These are phyloP conservation scores for Candida boidinii DNA, from an alignment of 805 yeast species.

Conservation along the genomic window DNA sequence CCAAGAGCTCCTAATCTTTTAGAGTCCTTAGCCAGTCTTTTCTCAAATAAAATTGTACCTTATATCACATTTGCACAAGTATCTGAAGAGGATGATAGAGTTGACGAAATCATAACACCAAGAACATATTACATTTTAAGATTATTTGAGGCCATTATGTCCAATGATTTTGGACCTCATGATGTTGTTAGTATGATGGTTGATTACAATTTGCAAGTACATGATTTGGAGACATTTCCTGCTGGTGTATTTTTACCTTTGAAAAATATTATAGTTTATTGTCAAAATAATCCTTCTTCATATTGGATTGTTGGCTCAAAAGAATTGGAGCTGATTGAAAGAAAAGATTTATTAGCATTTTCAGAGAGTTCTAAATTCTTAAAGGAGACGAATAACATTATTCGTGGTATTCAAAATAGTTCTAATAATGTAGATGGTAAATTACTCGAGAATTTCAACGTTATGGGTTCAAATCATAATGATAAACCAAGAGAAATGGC, in stretches of 20 bases:
- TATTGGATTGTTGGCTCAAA: conserved; percentile 29
- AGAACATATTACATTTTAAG: conserved; percentile 51
- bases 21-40: conserved; percentile 45
- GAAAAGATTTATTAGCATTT: conserved; percentile 47
- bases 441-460: too few relatives aligned
- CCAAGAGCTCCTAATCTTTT: conserved; percentile 54
- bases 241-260: conserved; percentile 63
- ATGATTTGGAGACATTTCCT: conserved; percentile 62
- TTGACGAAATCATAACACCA: conserved; percentile 58
- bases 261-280: conserved; percentile 45
- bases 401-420: too few relatives aligned
- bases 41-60: conserved; percentile 36
- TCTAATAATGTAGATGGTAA: too few relatives aligned
- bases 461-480: too few relatives aligned
- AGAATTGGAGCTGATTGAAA: conserved; percentile 51
- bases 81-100: conserved; percentile 48
- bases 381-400: background rate
- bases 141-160: conserved; percentile 54
- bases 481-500: conserved; percentile 29
- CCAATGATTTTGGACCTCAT: conserved; percentile 39
- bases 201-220: conserved; percentile 41
- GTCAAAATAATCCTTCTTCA: conserved; percentile 44
- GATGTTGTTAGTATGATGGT: conserved; percentile 57
- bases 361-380: background rate
- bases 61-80: conserved; percentile 61